Base-by-base conservation (phyloP, 2,329 filamentous ascomycete species). In the Aspergillus intermedius region DNA sequence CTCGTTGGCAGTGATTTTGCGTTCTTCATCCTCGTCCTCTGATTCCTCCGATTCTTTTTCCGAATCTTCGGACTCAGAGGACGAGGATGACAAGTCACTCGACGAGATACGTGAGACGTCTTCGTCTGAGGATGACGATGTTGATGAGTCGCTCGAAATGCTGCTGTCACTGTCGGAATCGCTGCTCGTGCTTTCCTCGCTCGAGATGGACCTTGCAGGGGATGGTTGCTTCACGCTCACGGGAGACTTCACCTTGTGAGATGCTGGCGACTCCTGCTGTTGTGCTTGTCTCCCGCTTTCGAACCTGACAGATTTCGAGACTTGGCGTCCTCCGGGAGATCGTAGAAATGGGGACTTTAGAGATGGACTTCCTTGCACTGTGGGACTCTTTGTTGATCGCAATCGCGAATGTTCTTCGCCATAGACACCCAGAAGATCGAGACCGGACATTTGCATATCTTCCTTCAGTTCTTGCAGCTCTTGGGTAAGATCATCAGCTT, bases 381-480 rank as follows among this genome's bases (percentile, higher is more conserved):
- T 40, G n/a, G 41, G 3, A 43, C 6, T 37, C 17, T 21, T 40
- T 21, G 37, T 40, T 12, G 19, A 19, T 40, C 17, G n/a, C 17
- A 40, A 19, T 21, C 37, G 37, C 19, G 37, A 40, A 8, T 8
- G 17, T 4, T 49, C 48, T 34, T 55, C 54, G 3, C 44, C 46
- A 9, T 59, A 56, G 9, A 54, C 48, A 12, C 57, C 53, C 21
- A 48, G 51, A 10, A 65, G 59, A 37, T 54, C 47, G 21, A 57
- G 44, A 7, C 61, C 54, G 8, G 63, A 54, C 6, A 59, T 57
- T 41, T 66, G 63, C 49, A 72, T 69, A 37, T 77, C 74, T 5
- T 71, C 64, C 35, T 66, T 64, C 1, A 77, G 56, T 22, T 70
- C 68, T 42, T 71, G 63, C n/a, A 77, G 61, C 48, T 78, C 75